Evolutionary conservation across 306 rosid species (phyloP).

Genomic region (Luffa acutangula): DNA sequence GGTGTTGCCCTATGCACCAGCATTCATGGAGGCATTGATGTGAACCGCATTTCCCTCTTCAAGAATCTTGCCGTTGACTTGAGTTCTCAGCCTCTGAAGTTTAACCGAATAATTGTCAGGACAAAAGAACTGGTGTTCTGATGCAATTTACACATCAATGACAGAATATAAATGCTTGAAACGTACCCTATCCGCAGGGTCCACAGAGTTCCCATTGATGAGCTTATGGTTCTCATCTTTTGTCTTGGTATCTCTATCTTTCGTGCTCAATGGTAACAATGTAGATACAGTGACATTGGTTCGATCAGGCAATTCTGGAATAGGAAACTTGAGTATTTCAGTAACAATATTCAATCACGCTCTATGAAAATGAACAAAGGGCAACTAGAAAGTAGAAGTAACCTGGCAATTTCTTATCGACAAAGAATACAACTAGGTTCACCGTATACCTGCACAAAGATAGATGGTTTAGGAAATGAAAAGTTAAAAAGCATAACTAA

Average conservation of each 20-base stretch:
- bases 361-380: background rate
- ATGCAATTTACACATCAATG: background rate
- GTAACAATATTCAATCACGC: background rate
- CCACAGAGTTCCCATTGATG: constrained; percentile 20
- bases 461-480: background rate
- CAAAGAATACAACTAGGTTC: constrained; percentile 31
- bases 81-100: constrained; percentile 14
- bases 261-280: constrained; percentile 25
- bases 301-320: constrained; percentile 37
- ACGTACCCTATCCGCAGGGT: constrained; percentile 16
- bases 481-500: background rate
- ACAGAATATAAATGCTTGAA: background rate
- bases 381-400: constrained; percentile 4
- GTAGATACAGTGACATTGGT: constrained; percentile 19
- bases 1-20: background rate
- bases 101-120: background rate
- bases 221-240: constrained; percentile 26
- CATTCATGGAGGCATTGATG: constrained; percentile 4
- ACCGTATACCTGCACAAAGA: constrained; percentile 34
- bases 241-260: constrained; percentile 27
- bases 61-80: constrained; percentile 15
- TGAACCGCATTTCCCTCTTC: constrained; percentile 10
- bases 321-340: background rate
- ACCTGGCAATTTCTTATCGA: constrained; percentile 38
- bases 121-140: background rate